These are phyloP conservation scores for Stagonosporopsis cucurbitacearum DNA, from an alignment of 2,329 filamentous ascomycete species.

Conservation along the genomic window DNA sequence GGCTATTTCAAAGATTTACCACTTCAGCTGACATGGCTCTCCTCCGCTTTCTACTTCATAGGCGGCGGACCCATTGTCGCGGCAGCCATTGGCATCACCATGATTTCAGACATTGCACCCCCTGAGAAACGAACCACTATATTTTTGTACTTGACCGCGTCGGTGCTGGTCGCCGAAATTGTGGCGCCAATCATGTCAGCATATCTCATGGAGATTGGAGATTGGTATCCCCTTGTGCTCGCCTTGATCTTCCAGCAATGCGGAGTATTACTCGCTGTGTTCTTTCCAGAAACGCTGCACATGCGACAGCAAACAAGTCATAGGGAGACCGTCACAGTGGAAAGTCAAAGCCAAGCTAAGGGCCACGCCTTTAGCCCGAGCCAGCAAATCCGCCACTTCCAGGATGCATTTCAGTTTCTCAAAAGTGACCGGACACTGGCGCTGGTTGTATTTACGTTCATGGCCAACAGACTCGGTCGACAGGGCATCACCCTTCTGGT, in stretches of 20 bases:
- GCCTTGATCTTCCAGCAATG: constrained; percentile 38
- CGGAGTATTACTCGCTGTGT: constrained; percentile 34
- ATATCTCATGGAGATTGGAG: constrained; percentile 41
- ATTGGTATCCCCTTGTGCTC: constrained; percentile 43
- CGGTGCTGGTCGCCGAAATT: constrained; percentile 44
- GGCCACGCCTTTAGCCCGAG: constrained; percentile 30
- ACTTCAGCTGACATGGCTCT: constrained; percentile 57
- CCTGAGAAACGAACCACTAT: constrained; percentile 51
- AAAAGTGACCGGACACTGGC: constrained; percentile 52
- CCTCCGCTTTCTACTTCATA: constrained; percentile 54
- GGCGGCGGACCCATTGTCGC: constrained; percentile 58
- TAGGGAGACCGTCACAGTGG: constrained; percentile 20
- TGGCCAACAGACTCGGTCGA: constrained; percentile 57
- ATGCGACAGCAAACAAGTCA: constrained; percentile 42
- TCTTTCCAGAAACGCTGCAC: constrained; percentile 46
- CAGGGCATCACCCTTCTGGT: constrained; percentile 56
- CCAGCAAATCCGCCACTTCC: constrained; percentile 45
- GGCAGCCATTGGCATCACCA: constrained; percentile 57
- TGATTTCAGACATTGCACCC: constrained; percentile 59
- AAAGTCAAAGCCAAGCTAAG: constrained; percentile 17
- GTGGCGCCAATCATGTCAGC: constrained; percentile 44
- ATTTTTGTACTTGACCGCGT: constrained; percentile 38
- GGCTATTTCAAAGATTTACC: constrained; percentile 50
- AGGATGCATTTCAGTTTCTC: constrained; percentile 49
- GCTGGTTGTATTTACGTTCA: constrained; percentile 52